A percentile compares a stretch with the other conserved stretches of the same genome.
phyloP scores from a whole-genome alignment of 306 rosid genomes.

The Cicer pinnatifidum region DNA sequence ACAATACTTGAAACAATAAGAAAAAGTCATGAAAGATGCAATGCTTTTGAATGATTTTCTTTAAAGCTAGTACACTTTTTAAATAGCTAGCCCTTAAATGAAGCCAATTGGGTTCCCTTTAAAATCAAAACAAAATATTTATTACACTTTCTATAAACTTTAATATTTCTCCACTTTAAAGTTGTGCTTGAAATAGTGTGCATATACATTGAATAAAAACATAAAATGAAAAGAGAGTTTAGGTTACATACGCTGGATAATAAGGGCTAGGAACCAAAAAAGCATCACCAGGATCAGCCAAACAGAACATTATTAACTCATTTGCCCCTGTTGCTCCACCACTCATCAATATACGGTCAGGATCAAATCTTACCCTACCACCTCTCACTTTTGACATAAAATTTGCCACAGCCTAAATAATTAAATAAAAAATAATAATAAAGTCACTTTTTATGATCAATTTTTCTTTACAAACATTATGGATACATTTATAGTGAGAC shows the following conservation, averaged over 20 bases:
- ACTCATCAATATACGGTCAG: constrained; percentile 77
- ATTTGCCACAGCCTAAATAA: constrained; percentile 73
- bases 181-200: constrained; percentile 24
- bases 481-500: too few relatives aligned
- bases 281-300: constrained; percentile 90
- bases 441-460: neutral
- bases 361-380: constrained; percentile 75
- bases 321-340: constrained; percentile 99
- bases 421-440: neutral
- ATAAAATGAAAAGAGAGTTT: constrained; percentile 26
- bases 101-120: neutral
- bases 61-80: neutral
- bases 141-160: constrained; percentile 13
- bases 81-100: neutral
- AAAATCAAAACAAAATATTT: constrained; percentile 35
- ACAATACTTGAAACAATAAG: neutral
- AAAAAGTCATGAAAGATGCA: neutral
- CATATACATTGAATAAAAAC: constrained; percentile 45
- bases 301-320: constrained; percentile 79
- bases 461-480: neutral
- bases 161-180: constrained; percentile 19
- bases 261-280: constrained; percentile 88
- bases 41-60: neutral
- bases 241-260: constrained; percentile 84
- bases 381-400: constrained; percentile 89